Conservation (phyloP, 495 filamentous ascomycete genomes). For the Xylaria venustula region DNA sequence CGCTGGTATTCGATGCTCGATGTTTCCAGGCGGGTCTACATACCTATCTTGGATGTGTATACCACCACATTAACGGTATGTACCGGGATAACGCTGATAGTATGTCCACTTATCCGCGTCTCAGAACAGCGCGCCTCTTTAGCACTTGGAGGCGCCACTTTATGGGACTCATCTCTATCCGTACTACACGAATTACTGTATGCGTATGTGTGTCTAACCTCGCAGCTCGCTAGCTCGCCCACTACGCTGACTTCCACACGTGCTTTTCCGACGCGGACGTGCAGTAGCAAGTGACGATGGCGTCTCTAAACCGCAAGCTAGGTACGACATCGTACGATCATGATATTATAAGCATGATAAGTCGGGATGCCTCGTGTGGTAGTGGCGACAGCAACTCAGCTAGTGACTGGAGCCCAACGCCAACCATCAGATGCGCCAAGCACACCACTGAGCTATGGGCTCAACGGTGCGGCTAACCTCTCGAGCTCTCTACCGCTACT, state of each 20-base stretch:
- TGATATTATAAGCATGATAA: neutral
- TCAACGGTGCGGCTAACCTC: conserved; percentile 3
- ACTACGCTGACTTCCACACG: neutral
- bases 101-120: too few species aligned
- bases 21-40: too few species aligned
- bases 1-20: too few species aligned
- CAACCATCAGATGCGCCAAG: neutral
- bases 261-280: neutral
- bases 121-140: too few species aligned
- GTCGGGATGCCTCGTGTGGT: neutral
- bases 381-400: neutral
- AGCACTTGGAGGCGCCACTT: too few species aligned
- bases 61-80: too few species aligned
- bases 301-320: neutral
- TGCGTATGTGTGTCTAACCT: neutral
- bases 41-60: too few species aligned
- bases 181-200: too few species aligned
- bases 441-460: neutral
- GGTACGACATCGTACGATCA: conserved; percentile 3
- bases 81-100: too few species aligned
- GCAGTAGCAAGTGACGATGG: neutral
- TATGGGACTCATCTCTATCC: too few species aligned
- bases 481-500: neutral
- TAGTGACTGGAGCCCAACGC: neutral
- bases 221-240: neutral